Evolutionary conservation across 768 basidiomycete genomes (phyloP), one percentile per base, ranked within the genome.

Genomic region (Mycena floridula): DNA sequence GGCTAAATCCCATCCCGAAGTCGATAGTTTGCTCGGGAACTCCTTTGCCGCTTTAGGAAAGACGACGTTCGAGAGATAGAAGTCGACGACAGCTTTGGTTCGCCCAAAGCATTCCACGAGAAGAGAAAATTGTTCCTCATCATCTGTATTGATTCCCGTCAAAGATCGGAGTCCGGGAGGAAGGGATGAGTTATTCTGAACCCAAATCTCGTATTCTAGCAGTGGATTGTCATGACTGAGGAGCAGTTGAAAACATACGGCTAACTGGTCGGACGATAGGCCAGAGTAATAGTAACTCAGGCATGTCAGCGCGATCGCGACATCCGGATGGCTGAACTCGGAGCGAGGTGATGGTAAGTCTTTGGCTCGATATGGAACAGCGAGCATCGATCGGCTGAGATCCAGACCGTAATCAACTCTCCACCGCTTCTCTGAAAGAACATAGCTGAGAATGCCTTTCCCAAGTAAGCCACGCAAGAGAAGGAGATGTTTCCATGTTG

Each of bases 351-450:
- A 59, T 0, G 77, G 76, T 5, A 67, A 58, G 39, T 78, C 76
- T 49, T 75, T 78, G 0, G 76, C 77, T n/a, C 68, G 61, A 44
- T 73, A 78, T 0, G 77, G 76, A 0, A 78, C 74, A 1, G 76
- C 74, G 1, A 77, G 62, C 49, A 70, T 55, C 1, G 73, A 66
- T 3, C 77, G 65, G 5, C 37, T 48, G 2, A 51, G 51, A 38
- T 71, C 69, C 4, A 75, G 64, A 2, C 77, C 76, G 48, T 73
- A 79, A 37, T 78, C 69, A 0, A 78, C 76, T 24, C 76, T 54
- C 73, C 74, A 78, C 9, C 73, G 65, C 37, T 60, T 63, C 15
- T 66, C 59, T 24, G 53, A 55, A 0, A 79, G 53, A 1, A 57
- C 55, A 38, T 67, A 66, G 2, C 56, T 28, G 2, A 79, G 56